Evolutionary conservation across 1,284 basidiomycete species (phyloP), one percentile per base, ranked within the genome.

Genomic region (Trametes sp.): DNA sequence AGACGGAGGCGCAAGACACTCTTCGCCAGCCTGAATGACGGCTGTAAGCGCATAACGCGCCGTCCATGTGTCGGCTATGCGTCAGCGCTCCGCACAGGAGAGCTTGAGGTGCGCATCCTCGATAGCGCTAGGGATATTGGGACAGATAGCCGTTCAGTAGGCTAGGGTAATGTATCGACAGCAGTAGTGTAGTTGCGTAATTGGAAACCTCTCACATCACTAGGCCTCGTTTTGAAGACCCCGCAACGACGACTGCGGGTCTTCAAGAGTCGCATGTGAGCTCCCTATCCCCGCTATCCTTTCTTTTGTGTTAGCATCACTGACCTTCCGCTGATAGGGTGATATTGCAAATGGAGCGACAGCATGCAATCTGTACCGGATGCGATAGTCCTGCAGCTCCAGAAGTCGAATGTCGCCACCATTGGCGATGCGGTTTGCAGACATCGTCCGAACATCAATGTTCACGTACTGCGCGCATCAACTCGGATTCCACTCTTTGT

Each of bases 121-220:
- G 21, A 24, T 42, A 33, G 28, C 21, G 28, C 16, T 10, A 6
- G 19, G 38, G 50, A 44, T 36, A 21, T 44, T 35, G 41, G 41
- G 49, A 45, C 44, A 14, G 29, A 26, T 10, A 14, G 50, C 49
- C 46, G 11, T 11, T 48, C 21, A 16, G 26, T 58, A 52, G 57
- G 57, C 38, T 26, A 36, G 23, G 50, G 57, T 53, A 59, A 59
- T 59, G 57, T 59, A 59, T 52, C 42, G 44, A 45, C 48, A 58
- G 38, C 38, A 59, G 57, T 59, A 59, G 50, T 53, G 50, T 59
- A 59, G 57, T 45, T 35, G 50, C 57, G 53, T 53, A 45, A 59
- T 59, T 44, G 50, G 50, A 59, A 51, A 35, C 57, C 55, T 38
- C 55, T 57, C 55, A 48, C 45, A 21, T 11, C 24, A 33, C 11